Evolutionary conservation across 225 moss, liverwort and hornwort genomes (phyloP), one percentile per base, ranked within the genome.

Genomic region (Thuidium tamariscinum): DNA sequence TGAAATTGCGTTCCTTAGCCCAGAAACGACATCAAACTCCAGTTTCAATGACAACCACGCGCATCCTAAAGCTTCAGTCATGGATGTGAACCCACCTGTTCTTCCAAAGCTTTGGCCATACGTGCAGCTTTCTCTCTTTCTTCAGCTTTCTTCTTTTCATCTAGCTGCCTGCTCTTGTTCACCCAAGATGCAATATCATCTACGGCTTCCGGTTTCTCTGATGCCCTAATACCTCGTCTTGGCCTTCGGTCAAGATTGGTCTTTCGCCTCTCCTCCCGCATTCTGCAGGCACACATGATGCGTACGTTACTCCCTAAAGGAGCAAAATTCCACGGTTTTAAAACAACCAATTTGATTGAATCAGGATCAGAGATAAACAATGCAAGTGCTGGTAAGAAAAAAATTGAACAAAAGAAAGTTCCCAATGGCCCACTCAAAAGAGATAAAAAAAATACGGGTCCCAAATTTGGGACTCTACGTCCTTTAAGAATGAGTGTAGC

Each of bases 41-140:
- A 55, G 42, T 74, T 86, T 61, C 81, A 66, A 81, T 51, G 42
- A 57, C 44, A 36, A 68, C 42, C 15, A 73, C 34, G 20, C 16
- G 54, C 85, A 79, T 61, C 52, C 59, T 52, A 73, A 36, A 84
- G 48, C 77, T 46, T 20, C 7, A 82, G 65, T 74, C 79, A 80
- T 61, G 48, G n/a, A 84, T 57, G 57, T 6, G 46, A 56, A 87
- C 91, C 77, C 48, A 96, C 97, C 95, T 97, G 97, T 78, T 97
- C 99, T 81, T 95, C 93, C 71, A 99, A 84, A 52, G 97, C 94
- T 87, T 93, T 97, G 66, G 99, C 99, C 99, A 96, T 99, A 44
- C 94, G 93, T 37, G 94, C 95, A 76, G 99, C 99, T 94, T 97
- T 99, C 85, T 93, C 92, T 86, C 88, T 92, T 82, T 99, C 96